phyloP scores from a whole-genome alignment of 371 early-diverging fungal genomes.

The Mortierella sp. region DNA sequence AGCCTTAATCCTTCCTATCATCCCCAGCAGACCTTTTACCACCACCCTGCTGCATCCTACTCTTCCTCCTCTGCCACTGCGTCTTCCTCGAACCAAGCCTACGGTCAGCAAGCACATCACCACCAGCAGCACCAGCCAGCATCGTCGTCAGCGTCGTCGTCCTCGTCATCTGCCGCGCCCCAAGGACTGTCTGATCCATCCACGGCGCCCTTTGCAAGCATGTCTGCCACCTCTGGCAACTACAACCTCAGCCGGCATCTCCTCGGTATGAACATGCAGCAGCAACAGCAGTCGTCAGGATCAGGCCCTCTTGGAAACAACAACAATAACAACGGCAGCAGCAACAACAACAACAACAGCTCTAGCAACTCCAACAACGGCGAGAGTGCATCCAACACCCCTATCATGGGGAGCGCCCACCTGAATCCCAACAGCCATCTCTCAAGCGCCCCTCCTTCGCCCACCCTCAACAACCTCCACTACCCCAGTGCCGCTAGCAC shows the following conservation, averaged over 20 bases:
- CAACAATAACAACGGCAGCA: constrained; percentile 21
- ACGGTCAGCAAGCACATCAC: constrained; percentile 11
- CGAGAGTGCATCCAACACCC: background rate
- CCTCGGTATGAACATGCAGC: constrained; percentile 35
- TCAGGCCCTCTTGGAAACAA: constrained; percentile 10
- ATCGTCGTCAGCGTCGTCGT: constrained; percentile 7
- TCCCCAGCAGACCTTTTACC: constrained; percentile 22
- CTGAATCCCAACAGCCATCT: constrained; percentile 22
- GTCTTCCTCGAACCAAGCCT: constrained; percentile 17
- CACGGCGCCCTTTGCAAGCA: constrained; percentile 17
- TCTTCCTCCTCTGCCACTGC: constrained; percentile 17
- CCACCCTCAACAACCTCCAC: constrained; percentile 14
- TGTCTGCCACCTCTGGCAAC: constrained; percentile 19
- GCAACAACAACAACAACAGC: constrained; percentile 25
- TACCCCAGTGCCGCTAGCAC: constrained; percentile 13
- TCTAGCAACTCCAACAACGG: constrained; percentile 23
- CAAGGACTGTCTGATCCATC: constrained; percentile 14
- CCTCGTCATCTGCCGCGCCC: constrained; percentile 21
- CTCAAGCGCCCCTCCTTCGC: constrained; percentile 12
- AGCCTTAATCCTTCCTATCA: constrained; percentile 31
- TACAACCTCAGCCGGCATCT: constrained; percentile 33
- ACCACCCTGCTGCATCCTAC: constrained; percentile 18
- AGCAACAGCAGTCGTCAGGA: constrained; percentile 12
- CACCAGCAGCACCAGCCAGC: constrained; percentile 19
- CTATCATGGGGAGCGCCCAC: constrained; percentile 1